phyloP scores from a whole-genome alignment of 2,329 filamentous ascomycete species.

The Escovopsis sp. region DNA sequence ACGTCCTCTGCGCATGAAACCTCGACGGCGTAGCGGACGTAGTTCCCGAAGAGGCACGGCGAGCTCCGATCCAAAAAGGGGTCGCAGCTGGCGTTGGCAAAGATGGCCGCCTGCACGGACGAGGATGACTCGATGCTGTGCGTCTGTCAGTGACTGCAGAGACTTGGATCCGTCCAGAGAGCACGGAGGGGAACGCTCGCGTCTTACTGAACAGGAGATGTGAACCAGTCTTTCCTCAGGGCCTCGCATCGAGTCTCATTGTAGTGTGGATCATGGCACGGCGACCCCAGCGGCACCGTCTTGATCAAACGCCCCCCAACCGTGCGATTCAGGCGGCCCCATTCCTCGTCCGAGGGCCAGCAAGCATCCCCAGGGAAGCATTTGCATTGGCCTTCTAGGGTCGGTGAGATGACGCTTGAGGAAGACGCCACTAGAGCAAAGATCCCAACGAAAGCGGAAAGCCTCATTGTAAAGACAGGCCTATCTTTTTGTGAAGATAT shows the following conservation, averaged over 20 bases:
- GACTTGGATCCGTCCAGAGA: too few relatives aligned
- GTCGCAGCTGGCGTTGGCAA: conserved; percentile 19
- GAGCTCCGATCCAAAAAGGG: conserved; percentile 21
- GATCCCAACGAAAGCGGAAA: too few relatives aligned
- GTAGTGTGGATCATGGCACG: conserved; percentile 35
- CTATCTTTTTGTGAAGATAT: too few relatives aligned
- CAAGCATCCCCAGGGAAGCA: conserved; percentile 12
- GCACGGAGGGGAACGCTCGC: conserved; percentile 17
- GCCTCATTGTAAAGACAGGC: too few relatives aligned
- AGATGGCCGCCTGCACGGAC: conserved; percentile 19
- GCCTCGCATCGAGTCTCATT: conserved; percentile 28
- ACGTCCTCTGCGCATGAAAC: conserved; percentile 18
- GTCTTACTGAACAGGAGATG: conserved; percentile 30
- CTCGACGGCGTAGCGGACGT: conserved; percentile 22
- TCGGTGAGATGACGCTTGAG: too few relatives aligned
- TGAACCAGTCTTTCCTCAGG: conserved; percentile 28
- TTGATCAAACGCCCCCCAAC: conserved; percentile 34
- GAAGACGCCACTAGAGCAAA: too few relatives aligned
- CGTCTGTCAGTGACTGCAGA: background rate
- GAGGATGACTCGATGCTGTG: conserved; percentile 5
- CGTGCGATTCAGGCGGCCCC: conserved; percentile 34
- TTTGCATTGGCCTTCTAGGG: background rate
- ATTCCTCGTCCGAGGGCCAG: conserved; percentile 34
- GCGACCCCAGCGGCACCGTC: conserved; percentile 33
- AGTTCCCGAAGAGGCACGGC: conserved; percentile 27